These are phyloP conservation scores for Neofusicoccum cordaticola DNA, from an alignment of 2,329 filamentous ascomycete species.

Conservation along the genomic window DNA sequence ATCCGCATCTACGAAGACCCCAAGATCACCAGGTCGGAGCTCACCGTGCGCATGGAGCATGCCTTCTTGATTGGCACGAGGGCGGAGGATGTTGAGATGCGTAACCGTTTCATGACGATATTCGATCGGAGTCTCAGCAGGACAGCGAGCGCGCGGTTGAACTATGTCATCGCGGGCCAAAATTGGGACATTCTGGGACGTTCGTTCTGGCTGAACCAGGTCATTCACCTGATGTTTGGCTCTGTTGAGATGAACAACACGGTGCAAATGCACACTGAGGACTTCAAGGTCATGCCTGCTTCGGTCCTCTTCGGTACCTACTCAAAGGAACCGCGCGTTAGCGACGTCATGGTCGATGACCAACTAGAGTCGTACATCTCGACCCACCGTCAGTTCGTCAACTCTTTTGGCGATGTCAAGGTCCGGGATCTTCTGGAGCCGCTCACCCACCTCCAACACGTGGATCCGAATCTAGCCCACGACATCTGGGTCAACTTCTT, in stretches of 20 bases:
- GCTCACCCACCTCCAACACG: constrained; percentile 86
- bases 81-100: constrained; percentile 92
- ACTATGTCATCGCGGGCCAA: constrained; percentile 85
- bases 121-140: constrained; percentile 95
- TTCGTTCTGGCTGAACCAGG: constrained; percentile 95
- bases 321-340: constrained; percentile 63
- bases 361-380: constrained; percentile 76
- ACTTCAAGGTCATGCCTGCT: constrained; percentile 74
- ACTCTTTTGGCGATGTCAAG: constrained; percentile 80
- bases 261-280: constrained; percentile 75
- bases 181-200: constrained; percentile 96
- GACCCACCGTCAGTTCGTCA: constrained; percentile 77
- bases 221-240: constrained; percentile 87
- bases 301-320: constrained; percentile 73
- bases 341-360: constrained; percentile 72
- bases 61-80: constrained; percentile 94
- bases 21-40: constrained; percentile 88
- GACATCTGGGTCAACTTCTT: constrained; percentile 90
- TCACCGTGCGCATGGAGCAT: constrained; percentile 96
- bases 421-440: constrained; percentile 87
- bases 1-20: constrained; percentile 98
- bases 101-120: constrained; percentile 92
- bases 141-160: constrained; percentile 81
- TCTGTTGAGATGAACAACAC: constrained; percentile 81
- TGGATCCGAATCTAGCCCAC: constrained; percentile 76